Conservation (phyloP, 2,329 filamentous ascomycete species). For the Byssoonygena ceratinophila region DNA sequence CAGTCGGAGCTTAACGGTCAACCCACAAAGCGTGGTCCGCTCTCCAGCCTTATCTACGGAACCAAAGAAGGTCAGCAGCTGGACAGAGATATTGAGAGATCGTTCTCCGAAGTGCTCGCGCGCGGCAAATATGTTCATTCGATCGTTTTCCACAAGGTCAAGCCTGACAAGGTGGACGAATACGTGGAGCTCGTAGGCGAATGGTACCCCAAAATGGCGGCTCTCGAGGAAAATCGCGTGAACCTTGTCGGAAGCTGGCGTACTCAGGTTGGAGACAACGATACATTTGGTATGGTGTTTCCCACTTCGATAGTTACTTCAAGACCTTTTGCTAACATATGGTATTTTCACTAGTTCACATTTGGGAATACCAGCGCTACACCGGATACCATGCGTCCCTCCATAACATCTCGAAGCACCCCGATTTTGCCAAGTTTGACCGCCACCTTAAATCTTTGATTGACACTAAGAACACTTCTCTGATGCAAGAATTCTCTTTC, state of each 20-base stretch:
- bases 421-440: constrained; percentile 76
- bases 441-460: constrained; percentile 76
- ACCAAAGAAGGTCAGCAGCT: constrained; percentile 90
- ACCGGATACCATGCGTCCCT: constrained; percentile 89
- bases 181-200: constrained; percentile 80
- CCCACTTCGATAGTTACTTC: background rate
- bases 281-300: constrained; percentile 69
- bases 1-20: constrained; percentile 31
- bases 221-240: constrained; percentile 77
- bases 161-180: constrained; percentile 89
- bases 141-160: constrained; percentile 91
- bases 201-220: constrained; percentile 88
- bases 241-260: constrained; percentile 96
- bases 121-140: constrained; percentile 97
- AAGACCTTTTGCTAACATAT: constrained; percentile 23
- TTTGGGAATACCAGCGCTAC: constrained; percentile 99
- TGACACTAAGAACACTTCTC: constrained; percentile 68
- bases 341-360: constrained; percentile 60
- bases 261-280: constrained; percentile 92
- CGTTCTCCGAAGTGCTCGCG: constrained; percentile 88
- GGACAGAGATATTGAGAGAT: constrained; percentile 90
- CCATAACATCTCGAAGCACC: constrained; percentile 69
- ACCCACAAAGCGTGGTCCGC: constrained; percentile 53
- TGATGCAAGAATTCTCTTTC: constrained; percentile 99
- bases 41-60: constrained; percentile 89